These are phyloP conservation scores for Begonia fuchsioides DNA, from an alignment of 306 rosid genomes.

Conservation along the genomic window DNA sequence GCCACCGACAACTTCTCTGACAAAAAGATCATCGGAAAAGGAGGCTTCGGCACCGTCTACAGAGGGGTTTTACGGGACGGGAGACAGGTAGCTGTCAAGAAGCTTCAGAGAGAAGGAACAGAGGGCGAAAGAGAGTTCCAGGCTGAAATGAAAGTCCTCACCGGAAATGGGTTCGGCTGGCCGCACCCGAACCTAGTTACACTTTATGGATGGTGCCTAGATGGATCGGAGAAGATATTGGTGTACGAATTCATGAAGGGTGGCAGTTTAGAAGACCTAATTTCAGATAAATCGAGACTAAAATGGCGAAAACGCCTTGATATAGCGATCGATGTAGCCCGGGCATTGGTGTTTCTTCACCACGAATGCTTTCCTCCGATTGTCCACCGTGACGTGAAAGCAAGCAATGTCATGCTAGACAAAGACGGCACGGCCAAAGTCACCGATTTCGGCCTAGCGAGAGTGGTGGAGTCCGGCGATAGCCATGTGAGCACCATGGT, in stretches of 20 bases:
- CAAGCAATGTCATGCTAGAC: slow-evolving; percentile 77
- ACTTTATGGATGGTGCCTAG: slow-evolving; percentile 79
- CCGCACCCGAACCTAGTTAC: slow-evolving; percentile 95
- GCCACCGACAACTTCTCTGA: slow-evolving; percentile 79
- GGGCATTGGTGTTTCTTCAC: slow-evolving; percentile 70
- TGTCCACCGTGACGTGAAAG: slow-evolving; percentile 89
- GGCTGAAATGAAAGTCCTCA: slow-evolving; percentile 85
- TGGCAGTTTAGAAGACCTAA: slow-evolving; percentile 75
- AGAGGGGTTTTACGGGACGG: slow-evolving; percentile 64
- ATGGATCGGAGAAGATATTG: slow-evolving; percentile 51
- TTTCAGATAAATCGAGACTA: slow-evolving; percentile 32
- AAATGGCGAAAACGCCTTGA: slow-evolving; percentile 53
- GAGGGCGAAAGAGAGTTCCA: slow-evolving; percentile 86
- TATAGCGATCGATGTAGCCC: slow-evolving; percentile 64
- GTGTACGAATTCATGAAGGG: slow-evolving; percentile 84
- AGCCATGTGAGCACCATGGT: slow-evolving; percentile 93
- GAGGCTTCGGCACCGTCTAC: slow-evolving; percentile 89
- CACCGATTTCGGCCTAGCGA: slow-evolving; percentile 85
- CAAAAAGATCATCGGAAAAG: slow-evolving; percentile 63
- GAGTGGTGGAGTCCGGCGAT: slow-evolving; percentile 68
- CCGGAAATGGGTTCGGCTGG: slow-evolving; percentile 71
- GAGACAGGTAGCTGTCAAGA: slow-evolving; percentile 77
- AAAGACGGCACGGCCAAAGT: slow-evolving; percentile 65
- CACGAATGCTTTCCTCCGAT: slow-evolving; percentile 70
- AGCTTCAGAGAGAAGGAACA: slow-evolving; percentile 61